Evolutionary conservation across 805 yeast genomes (phyloP).

Genomic region (Ogataea haglerorum): DNA sequence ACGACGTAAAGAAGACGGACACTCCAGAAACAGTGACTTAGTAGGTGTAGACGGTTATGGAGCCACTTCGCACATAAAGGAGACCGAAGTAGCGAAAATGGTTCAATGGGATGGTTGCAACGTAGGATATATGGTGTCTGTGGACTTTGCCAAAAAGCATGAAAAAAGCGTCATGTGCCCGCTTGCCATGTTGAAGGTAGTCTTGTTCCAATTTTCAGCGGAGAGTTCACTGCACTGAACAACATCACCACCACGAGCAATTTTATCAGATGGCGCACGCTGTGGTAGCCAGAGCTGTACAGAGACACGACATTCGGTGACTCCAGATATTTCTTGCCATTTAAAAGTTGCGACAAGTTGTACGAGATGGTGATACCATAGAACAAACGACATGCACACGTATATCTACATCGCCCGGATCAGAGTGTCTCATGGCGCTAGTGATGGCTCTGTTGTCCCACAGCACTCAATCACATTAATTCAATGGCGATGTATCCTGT

Average conservation of each 20-base stretch:
- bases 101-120: conserved; percentile 54
- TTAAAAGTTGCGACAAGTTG: conserved; percentile 44
- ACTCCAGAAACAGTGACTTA: conserved; percentile 65
- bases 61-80: conserved; percentile 56
- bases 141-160: conserved; percentile 49
- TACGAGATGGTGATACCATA: conserved; percentile 61
- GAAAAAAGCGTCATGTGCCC: conserved; percentile 41
- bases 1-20: conserved; percentile 68
- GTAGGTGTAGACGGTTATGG: conserved; percentile 56
- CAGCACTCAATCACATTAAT: conserved; percentile 47
- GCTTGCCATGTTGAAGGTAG: conserved; percentile 60
- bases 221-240: conserved; percentile 65
- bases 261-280: conserved; percentile 52
- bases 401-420: conserved; percentile 53
- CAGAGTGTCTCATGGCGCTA: conserved; percentile 52
- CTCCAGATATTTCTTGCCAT: conserved; percentile 39
- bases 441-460: conserved; percentile 56
- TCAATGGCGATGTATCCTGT: conserved; percentile 29
- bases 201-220: conserved; percentile 68
- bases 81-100: conserved; percentile 53
- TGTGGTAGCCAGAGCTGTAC: conserved; percentile 49
- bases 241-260: conserved; percentile 63
- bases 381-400: conserved; percentile 51
- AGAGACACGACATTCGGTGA: conserved; percentile 49
- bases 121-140: conserved; percentile 61